A percentile compares a stretch with the other conserved stretches of the same genome.
These are phyloP conservation scores for Letharia columbiana DNA, from an alignment of 495 filamentous ascomycete genomes.

Conservation along the genomic window DNA sequence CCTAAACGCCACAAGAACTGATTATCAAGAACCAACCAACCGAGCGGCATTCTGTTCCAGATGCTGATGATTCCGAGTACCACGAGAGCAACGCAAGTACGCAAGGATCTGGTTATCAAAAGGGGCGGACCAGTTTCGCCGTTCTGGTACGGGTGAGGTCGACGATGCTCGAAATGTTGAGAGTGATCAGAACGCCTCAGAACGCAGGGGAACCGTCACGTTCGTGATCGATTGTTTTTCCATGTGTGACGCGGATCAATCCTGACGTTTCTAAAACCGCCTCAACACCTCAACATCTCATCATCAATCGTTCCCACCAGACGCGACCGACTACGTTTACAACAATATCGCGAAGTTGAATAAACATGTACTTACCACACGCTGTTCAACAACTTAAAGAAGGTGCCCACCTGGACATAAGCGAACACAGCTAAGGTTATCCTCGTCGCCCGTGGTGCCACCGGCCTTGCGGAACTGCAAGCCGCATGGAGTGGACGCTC, in stretches of 20 bases:
- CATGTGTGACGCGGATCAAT: background rate
- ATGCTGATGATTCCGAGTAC: background rate
- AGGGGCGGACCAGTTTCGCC: background rate
- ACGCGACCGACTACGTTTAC: no score
- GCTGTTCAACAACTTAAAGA: no score
- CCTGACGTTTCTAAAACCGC: background rate
- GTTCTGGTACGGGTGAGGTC: background rate
- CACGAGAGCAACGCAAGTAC: background rate
- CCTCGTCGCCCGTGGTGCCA: no score
- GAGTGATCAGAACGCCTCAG: background rate
- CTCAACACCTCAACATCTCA: background rate
- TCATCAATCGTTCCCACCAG: no score
- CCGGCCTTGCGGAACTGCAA: no score
- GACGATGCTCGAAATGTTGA: background rate
- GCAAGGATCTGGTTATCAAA: background rate
- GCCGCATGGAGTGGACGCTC: no score
- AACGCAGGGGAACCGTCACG: no score
- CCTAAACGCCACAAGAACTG: background rate
- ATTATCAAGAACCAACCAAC: background rate
- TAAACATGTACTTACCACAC: no score
- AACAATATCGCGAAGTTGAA: no score
- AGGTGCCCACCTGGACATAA: no score
- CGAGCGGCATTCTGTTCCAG: background rate
- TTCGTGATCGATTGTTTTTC: no score
- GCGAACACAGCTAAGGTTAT: no score